Conservation (phyloP, 768 basidiomycete species). For the Dentipellis sp. region DNA sequence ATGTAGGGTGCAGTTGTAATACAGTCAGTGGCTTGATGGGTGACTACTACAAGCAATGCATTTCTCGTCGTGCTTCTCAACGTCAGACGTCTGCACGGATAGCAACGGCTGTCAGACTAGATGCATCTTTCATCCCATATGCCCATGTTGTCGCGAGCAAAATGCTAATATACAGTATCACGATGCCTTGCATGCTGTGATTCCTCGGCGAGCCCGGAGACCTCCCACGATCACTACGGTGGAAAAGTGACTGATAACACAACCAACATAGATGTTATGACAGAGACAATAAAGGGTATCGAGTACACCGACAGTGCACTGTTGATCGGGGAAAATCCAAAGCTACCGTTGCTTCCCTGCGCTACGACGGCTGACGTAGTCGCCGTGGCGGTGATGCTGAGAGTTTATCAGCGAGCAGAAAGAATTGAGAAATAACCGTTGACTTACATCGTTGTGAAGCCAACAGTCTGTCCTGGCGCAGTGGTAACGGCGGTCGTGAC, state of each 20-base stretch:
- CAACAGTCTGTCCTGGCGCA: conserved; percentile 1
- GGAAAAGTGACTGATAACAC: neutral
- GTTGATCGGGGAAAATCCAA: neutral
- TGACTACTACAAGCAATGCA: too few relatives aligned
- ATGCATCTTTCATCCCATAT: conserved; percentile 24
- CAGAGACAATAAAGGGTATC: neutral
- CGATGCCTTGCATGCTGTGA: too few relatives aligned
- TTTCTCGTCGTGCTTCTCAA: too few relatives aligned
- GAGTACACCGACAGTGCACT: neutral
- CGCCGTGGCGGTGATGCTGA: neutral
- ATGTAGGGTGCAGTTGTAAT: too few relatives aligned
- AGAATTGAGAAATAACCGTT: too few relatives aligned
- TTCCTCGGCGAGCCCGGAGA: too few relatives aligned
- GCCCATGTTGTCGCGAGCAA: conserved; percentile 34
- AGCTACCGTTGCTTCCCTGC: neutral
- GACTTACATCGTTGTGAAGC: conserved; percentile 1
- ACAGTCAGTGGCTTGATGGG: too few relatives aligned
- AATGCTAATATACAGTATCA: conserved; percentile 23
- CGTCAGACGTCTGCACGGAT: too few relatives aligned
- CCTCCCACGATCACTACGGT: too few relatives aligned
- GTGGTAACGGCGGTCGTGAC: neutral
- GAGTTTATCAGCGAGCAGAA: neutral
- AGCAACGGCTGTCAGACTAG: too few relatives aligned
- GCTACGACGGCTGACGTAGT: too few relatives aligned
- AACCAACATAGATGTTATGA: neutral